Evolutionary conservation across 768 basidiomycete species (phyloP).

Genomic region (Tylopilus rubrobrunneus): DNA sequence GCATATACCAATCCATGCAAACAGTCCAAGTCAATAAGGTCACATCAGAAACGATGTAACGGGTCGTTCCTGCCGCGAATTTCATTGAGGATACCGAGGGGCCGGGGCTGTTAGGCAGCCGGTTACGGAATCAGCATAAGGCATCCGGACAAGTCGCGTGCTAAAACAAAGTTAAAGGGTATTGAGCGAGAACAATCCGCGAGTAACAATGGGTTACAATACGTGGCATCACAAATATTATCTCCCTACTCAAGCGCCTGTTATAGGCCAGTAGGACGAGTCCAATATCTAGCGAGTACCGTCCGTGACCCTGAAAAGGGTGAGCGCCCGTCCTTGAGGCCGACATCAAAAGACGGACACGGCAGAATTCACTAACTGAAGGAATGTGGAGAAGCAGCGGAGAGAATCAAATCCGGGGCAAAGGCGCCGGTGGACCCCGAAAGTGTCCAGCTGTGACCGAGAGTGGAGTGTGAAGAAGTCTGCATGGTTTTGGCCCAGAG

Average conservation of each 20-base stretch:
- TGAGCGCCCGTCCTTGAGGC: conserved; percentile 5
- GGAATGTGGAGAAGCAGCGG: conserved; percentile 8
- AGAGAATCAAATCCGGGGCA: background rate
- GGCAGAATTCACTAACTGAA: background rate
- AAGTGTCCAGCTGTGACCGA: background rate
- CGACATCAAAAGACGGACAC: conserved; percentile 3
- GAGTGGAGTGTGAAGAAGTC: background rate
- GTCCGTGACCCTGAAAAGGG: conserved; percentile 6
- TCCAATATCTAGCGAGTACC: background rate
- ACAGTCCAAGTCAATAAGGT: conserved; percentile 9
- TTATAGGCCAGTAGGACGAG: background rate
- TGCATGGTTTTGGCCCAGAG: background rate
- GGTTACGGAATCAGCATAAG: background rate
- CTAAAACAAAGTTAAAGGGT: background rate
- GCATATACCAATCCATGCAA: conserved; percentile 3
- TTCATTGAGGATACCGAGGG: conserved; percentile 3
- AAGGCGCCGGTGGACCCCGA: conserved; percentile 1
- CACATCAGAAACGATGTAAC: background rate
- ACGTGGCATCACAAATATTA: background rate
- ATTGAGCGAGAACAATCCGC: conserved; percentile 11
- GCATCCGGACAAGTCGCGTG: background rate
- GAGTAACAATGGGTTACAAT: conserved; percentile 2
- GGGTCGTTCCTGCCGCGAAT: conserved; percentile 9
- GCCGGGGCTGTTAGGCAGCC: conserved; percentile 4
- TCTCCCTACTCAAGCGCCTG: background rate